These are phyloP conservation scores for Sporothrix curviconia DNA, from an alignment of 2,329 filamentous ascomycete genomes.

Conservation along the genomic window DNA sequence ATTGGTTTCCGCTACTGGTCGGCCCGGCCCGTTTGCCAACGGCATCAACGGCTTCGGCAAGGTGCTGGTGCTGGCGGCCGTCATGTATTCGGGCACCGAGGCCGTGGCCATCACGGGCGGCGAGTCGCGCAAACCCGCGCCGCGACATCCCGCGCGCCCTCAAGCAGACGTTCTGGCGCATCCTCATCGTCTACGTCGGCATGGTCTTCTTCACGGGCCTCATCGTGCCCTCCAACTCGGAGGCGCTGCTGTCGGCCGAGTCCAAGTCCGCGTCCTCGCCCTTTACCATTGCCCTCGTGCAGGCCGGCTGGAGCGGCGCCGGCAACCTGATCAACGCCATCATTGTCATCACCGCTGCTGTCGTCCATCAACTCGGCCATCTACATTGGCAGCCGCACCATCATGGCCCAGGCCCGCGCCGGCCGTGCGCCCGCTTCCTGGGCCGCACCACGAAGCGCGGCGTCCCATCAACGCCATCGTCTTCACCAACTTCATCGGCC, in stretches of 20 bases:
- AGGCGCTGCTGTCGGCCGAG: conserved; percentile 27
- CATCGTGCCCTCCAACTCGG: conserved; percentile 25
- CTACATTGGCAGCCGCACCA: conserved; percentile 49
- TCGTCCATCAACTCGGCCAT: conserved; percentile 64
- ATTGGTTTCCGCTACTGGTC: conserved; percentile 35
- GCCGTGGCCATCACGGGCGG: conserved; percentile 20
- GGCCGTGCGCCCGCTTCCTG: conserved; percentile 52
- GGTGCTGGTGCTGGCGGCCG: conserved; percentile 32
- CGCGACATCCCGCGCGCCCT: conserved; percentile 20
- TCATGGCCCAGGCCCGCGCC: conserved; percentile 53
- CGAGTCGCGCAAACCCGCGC: conserved; percentile 20
- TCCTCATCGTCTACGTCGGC: conserved; percentile 27
- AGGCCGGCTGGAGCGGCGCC: conserved; percentile 59
- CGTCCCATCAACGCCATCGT: conserved; percentile 53
- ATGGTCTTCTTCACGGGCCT: conserved; percentile 28
- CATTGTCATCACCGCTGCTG: conserved; percentile 62
- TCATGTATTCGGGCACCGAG: conserved; percentile 24
- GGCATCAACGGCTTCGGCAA: conserved; percentile 36
- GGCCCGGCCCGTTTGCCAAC: conserved; percentile 48
- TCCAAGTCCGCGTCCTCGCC: conserved; percentile 40
- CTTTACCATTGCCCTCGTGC: conserved; percentile 61
- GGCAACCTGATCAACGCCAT: conserved; percentile 70
- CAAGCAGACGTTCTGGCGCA: conserved; percentile 25
- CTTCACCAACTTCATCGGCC: conserved; percentile 54
- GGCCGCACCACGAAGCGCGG: conserved; percentile 45